Percentiles rank a stretch among this genome's conserved stretches.
phyloP scores from a whole-genome alignment of 768 basidiomycete species.

The Russula sp. region DNA sequence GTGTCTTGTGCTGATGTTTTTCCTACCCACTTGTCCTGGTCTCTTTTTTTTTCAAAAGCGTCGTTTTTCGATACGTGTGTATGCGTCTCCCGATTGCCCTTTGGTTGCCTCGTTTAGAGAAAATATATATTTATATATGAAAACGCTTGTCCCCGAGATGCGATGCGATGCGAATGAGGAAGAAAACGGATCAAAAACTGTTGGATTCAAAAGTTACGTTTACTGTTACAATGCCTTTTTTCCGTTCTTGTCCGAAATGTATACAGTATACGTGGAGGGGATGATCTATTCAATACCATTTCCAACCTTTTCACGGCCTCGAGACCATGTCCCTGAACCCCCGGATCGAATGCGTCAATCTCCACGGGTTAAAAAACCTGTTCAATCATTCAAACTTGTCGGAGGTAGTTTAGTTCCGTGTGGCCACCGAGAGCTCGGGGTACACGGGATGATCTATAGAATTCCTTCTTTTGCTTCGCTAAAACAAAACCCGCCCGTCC shows the following conservation, averaged over 20 bases:
- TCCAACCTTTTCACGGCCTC: neutral
- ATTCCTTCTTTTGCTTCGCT: neutral
- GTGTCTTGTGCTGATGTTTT: neutral
- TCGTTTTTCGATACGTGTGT: constrained; percentile 16
- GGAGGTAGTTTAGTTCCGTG: neutral
- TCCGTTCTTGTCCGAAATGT: neutral
- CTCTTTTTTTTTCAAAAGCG: constrained; percentile 4
- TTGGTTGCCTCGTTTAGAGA: neutral
- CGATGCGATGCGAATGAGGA: no score
- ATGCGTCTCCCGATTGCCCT: constrained; percentile 5
- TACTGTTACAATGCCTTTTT: neutral
- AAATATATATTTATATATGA: constrained; percentile 5
- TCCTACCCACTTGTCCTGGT: neutral
- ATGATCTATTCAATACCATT: neutral
- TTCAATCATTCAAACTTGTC: neutral
- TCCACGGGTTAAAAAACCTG: neutral
- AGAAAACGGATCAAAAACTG: neutral
- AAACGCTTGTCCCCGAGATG: neutral
- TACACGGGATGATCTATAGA: neutral
- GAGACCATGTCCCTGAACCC: neutral
- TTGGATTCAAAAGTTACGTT: neutral
- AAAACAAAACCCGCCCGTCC: neutral
- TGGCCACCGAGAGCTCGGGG: neutral
- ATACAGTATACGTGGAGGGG: neutral
- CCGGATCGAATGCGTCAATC: neutral